These are phyloP conservation scores for Suillus plorans DNA, from an alignment of 768 basidiomycete genomes.

Conservation along the genomic window DNA sequence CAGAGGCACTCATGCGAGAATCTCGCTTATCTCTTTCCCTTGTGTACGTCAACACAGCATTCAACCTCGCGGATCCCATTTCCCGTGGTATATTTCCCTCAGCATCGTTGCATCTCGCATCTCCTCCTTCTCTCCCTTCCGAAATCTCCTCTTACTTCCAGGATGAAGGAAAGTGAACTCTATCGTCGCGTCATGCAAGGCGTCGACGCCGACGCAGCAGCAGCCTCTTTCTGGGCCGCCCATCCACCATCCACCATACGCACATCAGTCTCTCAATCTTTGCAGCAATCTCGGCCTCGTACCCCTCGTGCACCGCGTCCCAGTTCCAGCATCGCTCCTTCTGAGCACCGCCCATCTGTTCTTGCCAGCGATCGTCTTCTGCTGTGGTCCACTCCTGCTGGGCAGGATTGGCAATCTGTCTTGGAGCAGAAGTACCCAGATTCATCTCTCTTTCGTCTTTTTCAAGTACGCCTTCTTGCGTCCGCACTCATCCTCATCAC, in stretches of 20 bases:
- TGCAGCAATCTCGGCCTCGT: neutral
- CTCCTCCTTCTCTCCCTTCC: too few relatives aligned
- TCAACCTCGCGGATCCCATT: too few relatives aligned
- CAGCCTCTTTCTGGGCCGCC: neutral
- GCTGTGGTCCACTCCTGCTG: neutral
- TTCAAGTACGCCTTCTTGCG: neutral
- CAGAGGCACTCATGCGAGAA: neutral
- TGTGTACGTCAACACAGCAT: too few relatives aligned
- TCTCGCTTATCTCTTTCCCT: too few relatives aligned
- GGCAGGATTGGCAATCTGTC: neutral
- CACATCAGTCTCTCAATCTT: neutral
- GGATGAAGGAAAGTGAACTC: too few relatives aligned
- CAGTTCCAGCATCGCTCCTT: neutral
- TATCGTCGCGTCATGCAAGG: neutral
- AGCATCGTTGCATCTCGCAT: too few relatives aligned
- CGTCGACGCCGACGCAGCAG: neutral
- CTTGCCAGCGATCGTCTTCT: neutral
- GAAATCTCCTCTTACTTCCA: too few relatives aligned
- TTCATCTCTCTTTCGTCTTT: neutral
- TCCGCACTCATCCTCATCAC: rapidly evolving
- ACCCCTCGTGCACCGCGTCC: neutral
- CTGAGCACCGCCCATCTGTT: rapidly evolving
- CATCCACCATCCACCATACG: neutral
- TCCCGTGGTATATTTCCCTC: too few relatives aligned
- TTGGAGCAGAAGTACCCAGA: neutral